Conservation (phyloP, 1,284 basidiomycete species). For the Clitocybe nebularis region DNA sequence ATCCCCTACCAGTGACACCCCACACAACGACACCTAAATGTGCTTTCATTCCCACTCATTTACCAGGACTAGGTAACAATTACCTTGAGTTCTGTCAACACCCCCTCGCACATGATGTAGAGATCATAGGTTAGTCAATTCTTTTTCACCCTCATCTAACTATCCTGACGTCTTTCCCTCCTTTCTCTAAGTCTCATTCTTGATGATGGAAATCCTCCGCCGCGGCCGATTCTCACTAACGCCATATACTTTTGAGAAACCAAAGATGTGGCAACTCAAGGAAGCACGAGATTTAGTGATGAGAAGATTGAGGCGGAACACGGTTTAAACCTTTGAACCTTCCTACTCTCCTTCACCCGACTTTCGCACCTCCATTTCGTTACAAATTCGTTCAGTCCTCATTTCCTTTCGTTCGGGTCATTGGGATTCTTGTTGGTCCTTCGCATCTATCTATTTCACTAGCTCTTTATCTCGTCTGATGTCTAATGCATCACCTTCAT, state of each 20-base stretch:
- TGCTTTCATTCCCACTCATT: slow-evolving; percentile 20
- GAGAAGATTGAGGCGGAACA: slow-evolving; percentile 39
- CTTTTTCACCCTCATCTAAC: slow-evolving; percentile 2
- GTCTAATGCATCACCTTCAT: too few species aligned
- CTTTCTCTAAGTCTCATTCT: slow-evolving; percentile 43
- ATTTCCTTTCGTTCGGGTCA: too few species aligned
- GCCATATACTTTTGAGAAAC: slow-evolving; percentile 38
- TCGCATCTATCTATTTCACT: too few species aligned
- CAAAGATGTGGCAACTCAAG: slow-evolving; percentile 40
- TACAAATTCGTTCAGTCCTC: too few species aligned
- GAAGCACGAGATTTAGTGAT: slow-evolving; percentile 37
- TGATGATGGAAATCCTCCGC: slow-evolving; percentile 55
- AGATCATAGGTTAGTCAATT: slow-evolving; percentile 41
- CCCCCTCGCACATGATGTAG: slow-evolving; percentile 32
- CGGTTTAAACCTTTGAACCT: too few species aligned
- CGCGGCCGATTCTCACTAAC: slow-evolving; percentile 46
- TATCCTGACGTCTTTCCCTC: background rate
- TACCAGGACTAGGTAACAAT: slow-evolving; percentile 21
- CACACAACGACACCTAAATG: slow-evolving; percentile 9
- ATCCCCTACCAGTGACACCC: slow-evolving; percentile 9
- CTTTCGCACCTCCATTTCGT: too few species aligned
- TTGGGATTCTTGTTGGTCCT: too few species aligned
- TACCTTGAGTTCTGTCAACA: slow-evolving; percentile 22
- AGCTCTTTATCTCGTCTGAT: too few species aligned
- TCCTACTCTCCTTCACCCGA: too few species aligned